Conservation (phyloP, 495 filamentous ascomycete genomes). For the Penicillium cataractarum region DNA sequence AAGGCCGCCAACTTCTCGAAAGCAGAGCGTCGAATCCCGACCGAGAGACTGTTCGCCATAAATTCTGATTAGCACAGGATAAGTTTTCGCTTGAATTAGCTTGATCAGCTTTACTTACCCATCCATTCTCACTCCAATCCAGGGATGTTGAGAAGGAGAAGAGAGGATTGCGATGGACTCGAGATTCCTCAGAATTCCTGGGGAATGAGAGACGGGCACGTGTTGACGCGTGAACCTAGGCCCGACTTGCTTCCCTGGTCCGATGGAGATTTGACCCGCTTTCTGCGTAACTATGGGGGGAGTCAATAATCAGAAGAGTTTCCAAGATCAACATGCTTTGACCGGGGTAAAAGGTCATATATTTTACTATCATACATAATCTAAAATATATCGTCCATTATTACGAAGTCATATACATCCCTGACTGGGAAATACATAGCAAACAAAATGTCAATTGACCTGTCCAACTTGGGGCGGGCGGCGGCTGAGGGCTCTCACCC, state of each 20-base stretch:
- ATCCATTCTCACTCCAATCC: constrained; percentile 22
- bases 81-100: background rate
- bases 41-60: constrained; percentile 33
- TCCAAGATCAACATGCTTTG: background rate
- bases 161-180: background rate
- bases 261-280: background rate
- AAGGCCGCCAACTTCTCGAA: constrained; percentile 70
- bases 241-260: constrained; percentile 8
- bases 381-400: background rate
- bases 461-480: constrained; percentile 11
- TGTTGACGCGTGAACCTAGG: constrained; percentile 25
- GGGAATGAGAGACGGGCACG: constrained; percentile 23
- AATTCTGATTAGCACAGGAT: background rate
- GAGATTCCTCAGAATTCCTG: constrained; percentile 11
- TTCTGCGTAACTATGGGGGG: background rate
- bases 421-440: background rate
- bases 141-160: constrained; percentile 7
- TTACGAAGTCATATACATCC: background rate
- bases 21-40: constrained; percentile 62
- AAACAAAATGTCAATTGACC: background rate
- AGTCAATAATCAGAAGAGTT: background rate
- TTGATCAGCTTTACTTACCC: constrained; percentile 20
- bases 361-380: background rate
- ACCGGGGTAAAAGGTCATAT: background rate
- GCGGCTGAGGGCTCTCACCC: constrained; percentile 10